Base-by-base conservation (phyloP, 1,139 yeast species). In the Hemisphaericaspora subhashii region DNA sequence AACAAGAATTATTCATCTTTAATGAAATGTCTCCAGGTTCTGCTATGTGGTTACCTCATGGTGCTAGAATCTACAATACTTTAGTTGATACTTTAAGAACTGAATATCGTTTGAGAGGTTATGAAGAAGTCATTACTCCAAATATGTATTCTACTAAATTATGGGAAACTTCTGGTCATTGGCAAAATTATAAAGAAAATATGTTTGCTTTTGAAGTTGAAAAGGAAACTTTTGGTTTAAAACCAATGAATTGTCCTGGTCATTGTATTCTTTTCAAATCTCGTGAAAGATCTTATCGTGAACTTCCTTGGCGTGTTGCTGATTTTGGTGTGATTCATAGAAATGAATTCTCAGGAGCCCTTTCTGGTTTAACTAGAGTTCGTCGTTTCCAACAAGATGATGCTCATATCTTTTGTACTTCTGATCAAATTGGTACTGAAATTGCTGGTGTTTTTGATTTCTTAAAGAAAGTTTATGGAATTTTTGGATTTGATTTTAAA, bases 241-340 rank as follows among this genome's bases (percentile, higher is more conserved):
- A 92, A 64, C 98, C 98, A 52, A 92, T 92, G 98, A 92, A 92
- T 71, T 90, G 98, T 69, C 98, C 98, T 14, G 98, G 98, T 37
- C 98, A 92, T 66, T 90, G 98, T 73, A 63, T 92, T 48, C 76
- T 92, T 59, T 92, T 86, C 72, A 83, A 84, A 57, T 68, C 89
- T 39, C 81, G 92, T 60, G 95, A 87, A 60, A 82, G 96, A 64
- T 86, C 96, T 2, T 88, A 89, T 68, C 80, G 95, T 57, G 98
- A 92, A 60, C 73, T 92, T 62, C 98, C 98, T 47, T 80, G 95
- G 82, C 82, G 98, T 72, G 89, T 86, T 64, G 94, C 96, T 49
- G 98, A 92, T 64, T 89, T 92, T 62, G 95, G 96, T 58, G 95
- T 90, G 37, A 74, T 92, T 54, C 98, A 92, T 69, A 79, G 98